These are phyloP conservation scores for Talaromyces sp. DNA, from an alignment of 2,329 filamentous ascomycete species.

Conservation along the genomic window DNA sequence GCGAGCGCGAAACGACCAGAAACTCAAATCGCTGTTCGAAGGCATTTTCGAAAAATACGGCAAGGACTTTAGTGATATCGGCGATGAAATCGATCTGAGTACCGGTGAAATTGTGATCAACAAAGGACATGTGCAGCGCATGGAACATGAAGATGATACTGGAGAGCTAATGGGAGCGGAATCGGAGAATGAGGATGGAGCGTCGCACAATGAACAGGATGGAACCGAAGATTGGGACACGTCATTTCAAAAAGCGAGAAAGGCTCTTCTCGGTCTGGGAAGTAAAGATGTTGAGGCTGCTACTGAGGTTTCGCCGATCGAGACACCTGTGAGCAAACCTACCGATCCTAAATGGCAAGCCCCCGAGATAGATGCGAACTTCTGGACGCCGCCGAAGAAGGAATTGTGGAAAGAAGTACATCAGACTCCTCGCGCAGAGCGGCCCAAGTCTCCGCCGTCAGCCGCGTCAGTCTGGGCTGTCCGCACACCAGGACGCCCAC, in stretches of 20 bases:
- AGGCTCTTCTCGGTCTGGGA: not conserved
- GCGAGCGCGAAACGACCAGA: conserved; percentile 64
- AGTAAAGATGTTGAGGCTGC: not conserved
- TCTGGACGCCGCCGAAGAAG: conserved; percentile 27
- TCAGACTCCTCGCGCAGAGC: conserved; percentile 9
- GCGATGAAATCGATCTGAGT: conserved; percentile 82
- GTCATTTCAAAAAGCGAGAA: not conserved
- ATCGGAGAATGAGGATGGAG: conserved; percentile 7
- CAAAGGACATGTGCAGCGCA: conserved; percentile 75
- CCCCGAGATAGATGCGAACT: conserved; percentile 29
- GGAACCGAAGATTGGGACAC: conserved; percentile 14
- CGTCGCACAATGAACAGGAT: not conserved
- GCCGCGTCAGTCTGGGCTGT: conserved; percentile 39
- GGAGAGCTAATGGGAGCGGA: conserved; percentile 29
- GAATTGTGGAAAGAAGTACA: not conserved
- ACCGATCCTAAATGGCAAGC: conserved; percentile 31
- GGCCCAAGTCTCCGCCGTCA: conserved; percentile 33
- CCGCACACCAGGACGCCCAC: conserved; percentile 22
- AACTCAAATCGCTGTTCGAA: conserved; percentile 80
- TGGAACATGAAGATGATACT: conserved; percentile 57
- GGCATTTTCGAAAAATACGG: conserved; percentile 86
- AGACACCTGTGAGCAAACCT: conserved; percentile 13
- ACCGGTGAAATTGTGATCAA: conserved; percentile 83
- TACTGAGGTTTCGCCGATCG: not conserved
- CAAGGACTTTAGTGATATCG: conserved; percentile 75